A percentile compares a stretch with the other conserved stretches of the same genome.
Evolutionary conservation across 1,139 yeast genomes (phyloP).

Genomic region (Oligophagozyma castellii): DNA sequence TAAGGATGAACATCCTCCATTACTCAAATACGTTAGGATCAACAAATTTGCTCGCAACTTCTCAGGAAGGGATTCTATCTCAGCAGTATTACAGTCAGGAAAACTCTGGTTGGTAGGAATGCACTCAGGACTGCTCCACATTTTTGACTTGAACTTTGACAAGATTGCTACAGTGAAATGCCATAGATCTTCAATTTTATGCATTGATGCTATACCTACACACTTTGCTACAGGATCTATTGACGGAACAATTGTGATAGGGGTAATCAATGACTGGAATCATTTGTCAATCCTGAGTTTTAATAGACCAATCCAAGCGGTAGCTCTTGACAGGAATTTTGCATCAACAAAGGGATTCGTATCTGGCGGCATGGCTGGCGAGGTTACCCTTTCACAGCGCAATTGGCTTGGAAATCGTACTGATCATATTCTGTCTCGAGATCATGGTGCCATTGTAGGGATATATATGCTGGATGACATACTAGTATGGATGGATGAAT

Average conservation of each 20-base stretch:
- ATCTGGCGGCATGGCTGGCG: slow-evolving; percentile 88
- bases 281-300: slow-evolving; percentile 70
- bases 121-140: slow-evolving; percentile 71
- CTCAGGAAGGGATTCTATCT: slow-evolving; percentile 52
- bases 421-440: slow-evolving; percentile 50
- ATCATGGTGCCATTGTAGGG: slow-evolving; percentile 61
- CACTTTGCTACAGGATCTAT: slow-evolving; percentile 79
- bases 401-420: slow-evolving; percentile 79
- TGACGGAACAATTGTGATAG: slow-evolving; percentile 85
- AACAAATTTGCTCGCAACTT: slow-evolving; percentile 36
- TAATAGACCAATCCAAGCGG: slow-evolving; percentile 79
- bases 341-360: slow-evolving; percentile 47
- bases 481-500: slow-evolving; percentile 74
- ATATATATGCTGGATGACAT: slow-evolving; percentile 48
- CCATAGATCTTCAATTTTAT: slow-evolving; percentile 72
- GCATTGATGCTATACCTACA: slow-evolving; percentile 57
- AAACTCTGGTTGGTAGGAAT: slow-evolving; percentile 67
- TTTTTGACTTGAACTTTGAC: slow-evolving; percentile 45
- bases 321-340: slow-evolving; percentile 65
- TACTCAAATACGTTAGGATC: slow-evolving; percentile 57
- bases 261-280: slow-evolving; percentile 46
- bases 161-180: slow-evolving; percentile 63
- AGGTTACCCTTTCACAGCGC: slow-evolving; percentile 56
- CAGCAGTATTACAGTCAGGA: slow-evolving; percentile 50
- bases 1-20: slow-evolving; percentile 57